Base-by-base conservation (phyloP, 148 eudicot species). In the Simmondsia chinensis region DNA sequence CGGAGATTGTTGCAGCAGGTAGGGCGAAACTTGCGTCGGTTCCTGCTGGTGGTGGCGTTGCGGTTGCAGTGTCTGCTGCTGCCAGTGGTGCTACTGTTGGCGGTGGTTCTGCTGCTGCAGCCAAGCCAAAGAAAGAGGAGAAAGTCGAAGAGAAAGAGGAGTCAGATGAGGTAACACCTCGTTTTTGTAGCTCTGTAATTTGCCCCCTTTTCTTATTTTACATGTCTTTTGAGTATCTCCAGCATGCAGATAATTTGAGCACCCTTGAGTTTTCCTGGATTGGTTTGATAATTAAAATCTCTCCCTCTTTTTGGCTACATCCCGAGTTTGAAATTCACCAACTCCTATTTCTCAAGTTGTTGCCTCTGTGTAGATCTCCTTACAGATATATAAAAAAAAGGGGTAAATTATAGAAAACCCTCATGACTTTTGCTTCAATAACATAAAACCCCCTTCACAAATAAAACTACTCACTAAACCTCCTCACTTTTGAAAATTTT, bases 11-110 rank as follows among this genome's bases (percentile, higher is more conserved):
- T 62, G 83, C 83, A 20, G 44, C 75, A 52, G 83, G 83, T 1
- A 59, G 83, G 18, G 75, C 72, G 54, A 77, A 77, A 56, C 42
- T 72, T 48, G 79, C 83, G 46, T 72, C 83, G 22, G 83, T 77
- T 22, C 83, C 83, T 6, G 23, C 78, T 55, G 83, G 83, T 33
- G 82, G 82, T 8, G 83, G 73, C 36, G 77, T 39, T 30, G 54
- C 30, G 17, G 78, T 61, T 35, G 72, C 59, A 10, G 69, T 52
- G 7, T 42, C 64, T 12, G 59, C 70, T 13, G 59, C 57, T 14
- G 47, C 39, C 29, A 56, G 28, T 5, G 57, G 47, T 32, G 51
- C 56, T 33, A n/a, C n/a, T n/a, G 71, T 58, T 39, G 71, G 54
- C 41, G 70, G 49, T 23, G 74, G 46, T 50, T 59, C 83, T 26